Base-by-base conservation (phyloP, 1,284 basidiomycete species). In the Sphaerobolus stellatus region DNA sequence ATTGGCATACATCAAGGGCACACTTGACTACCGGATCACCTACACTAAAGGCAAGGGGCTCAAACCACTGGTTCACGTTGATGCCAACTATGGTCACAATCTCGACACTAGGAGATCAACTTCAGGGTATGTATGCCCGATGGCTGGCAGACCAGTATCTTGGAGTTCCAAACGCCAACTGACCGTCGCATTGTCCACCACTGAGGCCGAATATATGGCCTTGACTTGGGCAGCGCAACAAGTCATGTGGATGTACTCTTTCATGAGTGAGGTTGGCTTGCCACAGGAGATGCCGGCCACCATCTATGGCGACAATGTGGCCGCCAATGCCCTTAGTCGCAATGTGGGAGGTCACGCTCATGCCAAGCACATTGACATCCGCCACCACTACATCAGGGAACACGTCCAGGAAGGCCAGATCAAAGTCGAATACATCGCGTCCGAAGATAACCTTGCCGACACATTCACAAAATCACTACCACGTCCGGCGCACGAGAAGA, bases 141-240 rank as follows among this genome's bases (percentile, higher is more conserved):
- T n/a, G n/a, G n/a, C n/a, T n/a, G n/a, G n/a, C 2, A 38, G 41
- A 2, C 6, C 41, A 2, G 33, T 60, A 20, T 24, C 22, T 43
- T 62, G 55, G 59, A 36, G 28, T 20, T 47, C 40, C 16, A 29
- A 50, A 40, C 28, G 27, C n/a, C 59, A 61, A 29, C 18, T 34
- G 6, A 31, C 54, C 20, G 59, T 61, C 7, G 54, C 52, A 5
- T 48, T 55, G 14, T 59, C 58, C 4, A 59, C 50, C 38, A 57
- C 52, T 11, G 73, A 77, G 54, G 70, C 73, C 0, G 71, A 77
- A 50, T 76, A 75, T 56, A 68, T 76, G 49, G 68, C 69, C 0
- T 20, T 66, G 0, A 60, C 60, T 1, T 47, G 63, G 14, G 65
- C 64, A 1, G 55, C 63, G 0, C 62, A 67, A 34, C 67, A 76